A percentile compares a stretch with the other conserved stretches of the same genome.
Evolutionary conservation across 202 grass and related monocot species (phyloP).

Genomic region (Setaria italica): DNA sequence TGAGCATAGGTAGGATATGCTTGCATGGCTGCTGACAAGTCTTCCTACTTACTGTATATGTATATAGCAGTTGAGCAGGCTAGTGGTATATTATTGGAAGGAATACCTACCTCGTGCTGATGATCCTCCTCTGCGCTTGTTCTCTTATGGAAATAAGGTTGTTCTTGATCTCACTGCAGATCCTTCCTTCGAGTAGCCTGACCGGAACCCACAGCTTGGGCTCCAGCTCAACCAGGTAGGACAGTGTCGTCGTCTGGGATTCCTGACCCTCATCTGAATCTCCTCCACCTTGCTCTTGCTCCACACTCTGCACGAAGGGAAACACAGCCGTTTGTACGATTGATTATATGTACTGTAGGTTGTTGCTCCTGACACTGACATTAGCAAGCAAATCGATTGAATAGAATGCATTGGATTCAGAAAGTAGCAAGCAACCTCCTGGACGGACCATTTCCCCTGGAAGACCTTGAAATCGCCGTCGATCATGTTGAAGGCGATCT

Average conservation of each 20-base stretch:
- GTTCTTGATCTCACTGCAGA: slow-evolving; percentile 79
- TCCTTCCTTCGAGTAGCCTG: slow-evolving; percentile 74
- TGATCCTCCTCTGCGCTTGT: slow-evolving; percentile 69
- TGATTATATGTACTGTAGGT: no score
- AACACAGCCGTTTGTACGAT: no score
- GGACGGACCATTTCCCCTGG: slow-evolving; percentile 76
- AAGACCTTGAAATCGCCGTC: slow-evolving; percentile 89
- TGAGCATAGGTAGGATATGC: no score
- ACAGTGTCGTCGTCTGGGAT: slow-evolving; percentile 45
- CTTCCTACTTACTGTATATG: no score
- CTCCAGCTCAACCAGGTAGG: slow-evolving; percentile 79
- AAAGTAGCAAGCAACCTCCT: background rate
- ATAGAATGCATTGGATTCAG: no score
- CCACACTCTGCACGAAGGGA: no score
- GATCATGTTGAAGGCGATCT: slow-evolving; percentile 88
- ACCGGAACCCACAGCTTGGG: slow-evolving; percentile 92
- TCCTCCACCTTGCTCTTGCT: background rate
- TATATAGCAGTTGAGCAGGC: no score
- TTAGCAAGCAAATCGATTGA: no score
- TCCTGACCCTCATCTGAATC: background rate
- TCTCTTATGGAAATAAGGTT: slow-evolving; percentile 78
- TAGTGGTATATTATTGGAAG: no score
- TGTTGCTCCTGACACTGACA: no score
- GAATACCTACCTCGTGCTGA: no score
- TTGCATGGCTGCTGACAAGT: no score